Evolutionary conservation across 768 basidiomycete species (phyloP), one percentile per base, ranked within the genome.

Genomic region (Leccinellum luteum): DNA sequence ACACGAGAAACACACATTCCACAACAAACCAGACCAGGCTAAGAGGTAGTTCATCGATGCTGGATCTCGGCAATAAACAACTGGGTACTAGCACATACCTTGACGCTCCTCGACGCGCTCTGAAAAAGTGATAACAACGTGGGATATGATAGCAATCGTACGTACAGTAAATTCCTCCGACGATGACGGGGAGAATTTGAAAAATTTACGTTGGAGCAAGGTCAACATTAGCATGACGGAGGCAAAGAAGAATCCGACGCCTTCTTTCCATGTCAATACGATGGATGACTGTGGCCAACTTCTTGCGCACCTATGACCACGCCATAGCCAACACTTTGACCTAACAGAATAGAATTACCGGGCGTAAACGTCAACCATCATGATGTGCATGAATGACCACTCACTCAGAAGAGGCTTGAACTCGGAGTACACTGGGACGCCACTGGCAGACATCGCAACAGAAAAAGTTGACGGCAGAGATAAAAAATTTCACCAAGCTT

Each of bases 161-260:
- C 71, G n/a, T 48, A 79, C 79, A n/a, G 75, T 74, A 51, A 80
- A 79, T 55, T 81, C 79, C 56, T 81, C 80, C 15, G 79, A 80
- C 2, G 78, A 77, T 2, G 68, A 66, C 9, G 79, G 79, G 3
- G 79, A 81, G 50, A 73, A 76, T 52, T 73, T 69, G 21, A 77
- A 78, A 60, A 79, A 81, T 62, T 75, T 77, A 13, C 73, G 64
- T 76, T 80, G 81, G 5, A 82, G 65, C 17, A 68, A 64, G 1
- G 81, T 81, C 58, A 80, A 65, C 25, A 76, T 61, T 5, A 80
- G 66, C 80, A 80, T 81, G 44, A 81, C 44, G 30, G 74, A 69
- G 0, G 79, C 78, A 52, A 81, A 81, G 69, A 80, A 79, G 65
- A 81, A 80, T 0, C 80, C 81, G 45, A 80, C 78, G 35, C 80